Evolutionary conservation across 2,329 filamentous ascomycete genomes (phyloP), one percentile per base, ranked within the genome.

Genomic region (Torrubiellomyces zombiae): DNA sequence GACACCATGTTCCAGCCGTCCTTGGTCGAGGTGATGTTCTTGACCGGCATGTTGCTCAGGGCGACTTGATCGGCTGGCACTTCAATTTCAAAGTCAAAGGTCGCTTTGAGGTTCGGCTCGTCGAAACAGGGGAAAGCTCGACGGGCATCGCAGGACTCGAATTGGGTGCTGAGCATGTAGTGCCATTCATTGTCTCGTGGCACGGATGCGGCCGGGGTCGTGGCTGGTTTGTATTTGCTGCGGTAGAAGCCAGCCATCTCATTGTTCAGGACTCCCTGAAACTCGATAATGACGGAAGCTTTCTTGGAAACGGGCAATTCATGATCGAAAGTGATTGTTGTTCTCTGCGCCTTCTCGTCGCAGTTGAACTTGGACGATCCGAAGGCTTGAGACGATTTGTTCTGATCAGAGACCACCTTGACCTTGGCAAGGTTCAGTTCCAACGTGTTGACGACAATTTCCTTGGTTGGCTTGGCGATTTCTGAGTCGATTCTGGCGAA

Each of bases 121-220:
- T 98, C 89, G 44, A 95, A 95, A 58, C 89, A 98, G 23, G 89
- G 89, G 55, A 98, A 94, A 7, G 89, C 86, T 37, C 85, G 68
- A 36, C 89, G 76, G 32, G 89, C 89, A 54, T 98, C 89, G 44
- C 83, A 93, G 22, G 85, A 77, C 60, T 98, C 89, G 45, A 98
- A 98, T 49, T 98, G 89, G 24, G 89, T 98, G 58, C 81, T 92
- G 51, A 93, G 61, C 79, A 86, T 85, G 45, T 67, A 67, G 48
- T 71, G 67, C 45, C 62, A 68, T 40, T 72, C 62, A 23, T 63
- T 61, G 35, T 75, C 82, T 43, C 64, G 76, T 15, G 83, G 79
- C 2, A 92, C 83, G 9, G 80, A 83, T 20, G 73, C 58, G 23
- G 78, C 67, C 6, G 83, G 68, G 17, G 76, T 59, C 19, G 66